Base-by-base conservation (phyloP, 495 filamentous ascomycete species). In the Aspergillus cristatus region DNA sequence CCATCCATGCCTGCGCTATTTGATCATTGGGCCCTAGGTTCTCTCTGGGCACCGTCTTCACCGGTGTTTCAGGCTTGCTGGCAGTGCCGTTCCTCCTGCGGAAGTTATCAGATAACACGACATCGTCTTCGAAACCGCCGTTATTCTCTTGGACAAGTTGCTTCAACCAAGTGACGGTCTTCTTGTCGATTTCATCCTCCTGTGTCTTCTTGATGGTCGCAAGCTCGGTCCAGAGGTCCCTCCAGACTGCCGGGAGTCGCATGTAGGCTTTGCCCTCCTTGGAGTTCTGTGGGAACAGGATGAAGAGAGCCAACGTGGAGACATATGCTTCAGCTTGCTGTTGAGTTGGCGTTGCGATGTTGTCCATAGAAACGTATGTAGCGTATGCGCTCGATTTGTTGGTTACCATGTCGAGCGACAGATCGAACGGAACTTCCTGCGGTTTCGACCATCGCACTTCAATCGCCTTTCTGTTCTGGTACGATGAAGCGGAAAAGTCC, bases 231-330 rank as follows among this genome's bases (percentile, higher is more conserved):
- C 84, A 97, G 10, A 96, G 62, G 33, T 90, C 86, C 50, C 88
- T 76, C 84, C 87, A 96, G 3, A 75, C 66, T 0, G 76, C 58
- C 14, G 88, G 87, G 14, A 98, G 62, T 14, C 84, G 74, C 38
- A 94, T 47, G 46, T 83, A 82, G 7, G 81, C 73, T 51, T 91
- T 95, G 43, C 93, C 87, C 47, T 95, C 91, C 50, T 83, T 90
- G 3, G 73, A 71, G 16, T 74, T 87, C 14, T 73, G 68, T 4
- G 77, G 72, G 44, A 88, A 95, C 1, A 97, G 60, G 15, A 83
- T 66, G 54, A 91, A 93, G 11, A 97, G 61, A 13, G 79, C 86
- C 15, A 78, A 67, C 1, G 89, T 94, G 3, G 85, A 84, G 30
- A 94, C 75, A 47, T 79, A 96, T 7, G 76, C 76, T 55, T 96